Conservation (phyloP, 1,139 yeast species). For the Yamadazyma jaroonii region DNA sequence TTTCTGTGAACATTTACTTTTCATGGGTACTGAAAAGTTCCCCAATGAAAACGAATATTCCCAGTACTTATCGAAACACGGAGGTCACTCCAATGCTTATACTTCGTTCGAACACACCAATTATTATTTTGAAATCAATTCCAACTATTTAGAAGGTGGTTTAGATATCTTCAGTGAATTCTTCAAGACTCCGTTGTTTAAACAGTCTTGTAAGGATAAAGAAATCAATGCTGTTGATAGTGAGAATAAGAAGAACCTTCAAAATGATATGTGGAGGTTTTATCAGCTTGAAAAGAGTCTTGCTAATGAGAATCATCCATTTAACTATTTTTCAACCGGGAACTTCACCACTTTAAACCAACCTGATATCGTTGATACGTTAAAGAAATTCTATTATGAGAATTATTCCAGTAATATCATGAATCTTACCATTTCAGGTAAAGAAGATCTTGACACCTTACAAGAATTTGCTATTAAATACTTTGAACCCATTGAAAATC, state of each 20-base stretch:
- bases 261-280: slow-evolving; percentile 84
- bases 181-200: slow-evolving; percentile 81
- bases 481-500: slow-evolving; percentile 64
- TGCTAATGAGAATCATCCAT: slow-evolving; percentile 71
- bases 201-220: slow-evolving; percentile 78
- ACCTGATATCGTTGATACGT: slow-evolving; percentile 62
- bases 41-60: slow-evolving; percentile 90
- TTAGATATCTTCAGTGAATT: slow-evolving; percentile 91
- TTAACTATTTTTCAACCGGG: slow-evolving; percentile 75
- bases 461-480: slow-evolving; percentile 67
- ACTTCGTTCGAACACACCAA: slow-evolving; percentile 89
- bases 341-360: slow-evolving; percentile 56
- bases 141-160: slow-evolving; percentile 79
- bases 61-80: slow-evolving; percentile 68
- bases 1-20: slow-evolving; percentile 91
- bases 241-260: slow-evolving; percentile 91
- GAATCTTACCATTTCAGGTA: slow-evolving; percentile 83
- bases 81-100: slow-evolving; percentile 73
- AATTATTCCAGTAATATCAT: slow-evolving; percentile 74
- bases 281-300: slow-evolving; percentile 78
- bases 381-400: slow-evolving; percentile 59
- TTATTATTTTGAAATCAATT: slow-evolving; percentile 81
- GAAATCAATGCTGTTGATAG: slow-evolving; percentile 95
- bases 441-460: slow-evolving; percentile 71
- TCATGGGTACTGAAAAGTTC: slow-evolving; percentile 95